These are phyloP conservation scores for Saraca asoca DNA, from an alignment of 331 rosid species.

Conservation along the genomic window DNA sequence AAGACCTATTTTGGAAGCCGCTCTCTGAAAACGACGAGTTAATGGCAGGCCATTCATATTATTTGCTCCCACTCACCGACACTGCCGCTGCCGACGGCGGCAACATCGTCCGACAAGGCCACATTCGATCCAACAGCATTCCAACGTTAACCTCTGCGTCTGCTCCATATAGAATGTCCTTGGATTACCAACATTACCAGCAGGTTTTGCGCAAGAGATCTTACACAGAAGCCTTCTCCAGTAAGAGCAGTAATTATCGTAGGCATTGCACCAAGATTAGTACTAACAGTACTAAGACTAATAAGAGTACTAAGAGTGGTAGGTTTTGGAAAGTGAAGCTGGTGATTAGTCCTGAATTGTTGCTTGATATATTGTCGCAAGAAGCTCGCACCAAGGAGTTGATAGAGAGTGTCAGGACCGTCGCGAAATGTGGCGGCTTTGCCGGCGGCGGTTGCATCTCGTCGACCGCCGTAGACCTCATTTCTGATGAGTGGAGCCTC, in stretches of 20 bases:
- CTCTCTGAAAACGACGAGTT: conserved; percentile 54
- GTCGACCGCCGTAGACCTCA: conserved; percentile 35
- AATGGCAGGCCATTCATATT: conserved; percentile 61
- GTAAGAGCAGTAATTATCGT: conserved; percentile 8
- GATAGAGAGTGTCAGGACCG: conserved; percentile 76
- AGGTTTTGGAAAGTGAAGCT: conserved; percentile 85
- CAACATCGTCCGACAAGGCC: conserved; percentile 49
- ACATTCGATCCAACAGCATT: conserved; percentile 63
- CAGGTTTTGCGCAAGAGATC: conserved; percentile 45
- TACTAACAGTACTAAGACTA: not conserved
- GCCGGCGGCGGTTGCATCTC: conserved; percentile 30
- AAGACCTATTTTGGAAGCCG: conserved; percentile 68
- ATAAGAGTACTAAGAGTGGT: conserved; percentile 1
- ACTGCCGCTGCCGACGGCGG: not conserved
- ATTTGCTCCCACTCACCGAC: conserved; percentile 55
- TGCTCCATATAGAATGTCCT: conserved; percentile 73
- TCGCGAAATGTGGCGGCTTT: conserved; percentile 68
- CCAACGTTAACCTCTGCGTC: conserved; percentile 39
- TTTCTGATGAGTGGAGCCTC: conserved; percentile 77
- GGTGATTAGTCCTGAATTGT: conserved; percentile 64
- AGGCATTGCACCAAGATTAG: too few relatives aligned
- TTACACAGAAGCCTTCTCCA: conserved; percentile 49
- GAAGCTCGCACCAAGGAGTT: conserved; percentile 64
- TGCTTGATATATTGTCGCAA: conserved; percentile 70
- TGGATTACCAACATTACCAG: conserved; percentile 49